Conservation (phyloP, 495 filamentous ascomycete genomes). For the Penicillium maclennaniae region DNA sequence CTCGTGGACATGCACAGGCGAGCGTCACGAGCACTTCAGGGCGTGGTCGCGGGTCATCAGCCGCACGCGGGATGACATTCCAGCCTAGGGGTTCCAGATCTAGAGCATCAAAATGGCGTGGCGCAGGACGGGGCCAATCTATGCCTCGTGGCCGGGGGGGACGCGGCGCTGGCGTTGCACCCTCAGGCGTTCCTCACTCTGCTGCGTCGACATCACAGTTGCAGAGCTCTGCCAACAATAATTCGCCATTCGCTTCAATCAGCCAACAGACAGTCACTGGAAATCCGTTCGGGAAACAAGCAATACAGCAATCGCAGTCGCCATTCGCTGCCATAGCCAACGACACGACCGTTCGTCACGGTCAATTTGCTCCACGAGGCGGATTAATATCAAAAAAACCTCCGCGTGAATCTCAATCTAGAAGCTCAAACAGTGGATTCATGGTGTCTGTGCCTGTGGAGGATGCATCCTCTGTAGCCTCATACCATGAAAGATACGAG, state of each 20-base stretch:
- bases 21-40: conserved; percentile 13
- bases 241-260: conserved; percentile 33
- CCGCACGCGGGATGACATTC: conserved; percentile 17
- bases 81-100: conserved; percentile 19
- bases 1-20: conserved; percentile 4
- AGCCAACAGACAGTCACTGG: conserved; percentile 20
- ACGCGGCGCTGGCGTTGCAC: conserved; percentile 18
- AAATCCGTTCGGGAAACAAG: conserved; percentile 16
- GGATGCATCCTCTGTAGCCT: conserved; percentile 20
- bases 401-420: background rate
- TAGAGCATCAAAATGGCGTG: conserved; percentile 20
- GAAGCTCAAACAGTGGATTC: conserved; percentile 4
- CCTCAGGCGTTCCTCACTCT: conserved; percentile 7
- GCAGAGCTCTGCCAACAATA: background rate
- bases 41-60: conserved; percentile 29
- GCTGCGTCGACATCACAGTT: background rate
- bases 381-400: conserved; percentile 13
- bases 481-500: conserved; percentile 42
- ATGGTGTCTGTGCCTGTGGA: conserved; percentile 17
- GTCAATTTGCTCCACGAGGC: conserved; percentile 10
- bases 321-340: conserved; percentile 20
- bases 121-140: conserved; percentile 27
- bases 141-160: conserved; percentile 5
- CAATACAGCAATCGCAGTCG: conserved; percentile 20
- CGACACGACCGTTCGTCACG: conserved; percentile 1